Conservation (phyloP, 768 basidiomycete genomes). For the Suillus bovinus region DNA sequence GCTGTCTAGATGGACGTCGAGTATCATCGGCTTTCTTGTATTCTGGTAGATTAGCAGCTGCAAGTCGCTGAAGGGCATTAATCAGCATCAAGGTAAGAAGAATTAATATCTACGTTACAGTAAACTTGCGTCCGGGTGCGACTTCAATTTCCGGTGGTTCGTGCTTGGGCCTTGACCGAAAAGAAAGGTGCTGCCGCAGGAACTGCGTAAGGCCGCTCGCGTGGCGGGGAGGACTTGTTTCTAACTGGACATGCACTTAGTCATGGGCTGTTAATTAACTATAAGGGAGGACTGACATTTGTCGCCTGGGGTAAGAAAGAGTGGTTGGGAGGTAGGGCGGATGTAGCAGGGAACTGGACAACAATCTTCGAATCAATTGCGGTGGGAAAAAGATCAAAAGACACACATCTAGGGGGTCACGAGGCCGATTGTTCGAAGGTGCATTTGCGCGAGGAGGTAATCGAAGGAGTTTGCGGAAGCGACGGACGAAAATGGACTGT, state of each 20-base stretch:
- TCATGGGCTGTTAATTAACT: not conserved
- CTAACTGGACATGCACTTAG: not conserved
- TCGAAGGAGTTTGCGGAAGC: not conserved
- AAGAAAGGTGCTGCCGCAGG: not conserved
- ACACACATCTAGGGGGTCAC: not conserved
- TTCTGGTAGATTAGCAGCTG: not conserved
- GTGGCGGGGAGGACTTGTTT: not conserved
- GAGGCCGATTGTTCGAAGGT: not conserved
- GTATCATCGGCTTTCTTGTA: not conserved
- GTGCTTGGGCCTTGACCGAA: not conserved
- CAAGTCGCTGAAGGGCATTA: not conserved
- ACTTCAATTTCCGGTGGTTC: not conserved
- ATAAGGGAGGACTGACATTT: not conserved
- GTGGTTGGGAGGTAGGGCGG: not conserved
- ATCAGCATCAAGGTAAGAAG: not conserved
- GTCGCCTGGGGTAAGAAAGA: not conserved
- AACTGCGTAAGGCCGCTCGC: not conserved
- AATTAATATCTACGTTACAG: not conserved
- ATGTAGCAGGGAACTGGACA: slow-evolving; percentile 1
- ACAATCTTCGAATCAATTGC: not conserved
- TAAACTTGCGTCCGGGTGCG: not conserved
- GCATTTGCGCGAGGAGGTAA: not conserved
- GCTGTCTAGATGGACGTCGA: not conserved
- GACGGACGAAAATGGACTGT: not conserved
- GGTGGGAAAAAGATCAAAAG: not conserved